A percentile compares a stretch with the other conserved stretches of the same genome.
Conservation (phyloP, 768 basidiomycete genomes). For the Suillus decipiens region DNA sequence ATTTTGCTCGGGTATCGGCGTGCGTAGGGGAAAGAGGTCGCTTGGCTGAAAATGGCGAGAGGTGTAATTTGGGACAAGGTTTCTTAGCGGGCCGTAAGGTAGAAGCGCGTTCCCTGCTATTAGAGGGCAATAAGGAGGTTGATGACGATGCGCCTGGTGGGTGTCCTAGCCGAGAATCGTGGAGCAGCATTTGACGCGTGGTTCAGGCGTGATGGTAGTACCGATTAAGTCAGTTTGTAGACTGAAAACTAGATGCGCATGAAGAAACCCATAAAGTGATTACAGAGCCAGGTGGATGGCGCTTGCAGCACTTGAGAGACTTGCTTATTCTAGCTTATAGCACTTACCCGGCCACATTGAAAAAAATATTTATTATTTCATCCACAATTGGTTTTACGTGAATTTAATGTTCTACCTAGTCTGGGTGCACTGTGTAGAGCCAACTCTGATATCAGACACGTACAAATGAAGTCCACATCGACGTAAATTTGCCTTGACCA, state of each 20-base stretch:
- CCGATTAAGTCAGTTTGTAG: too few species aligned
- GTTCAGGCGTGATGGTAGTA: neutral
- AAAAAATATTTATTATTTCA: too few species aligned
- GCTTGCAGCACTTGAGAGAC: too few species aligned
- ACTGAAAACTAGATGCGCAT: too few species aligned
- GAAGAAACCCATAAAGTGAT: too few species aligned
- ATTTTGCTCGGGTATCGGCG: neutral
- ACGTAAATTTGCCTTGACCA: constrained; percentile 1
- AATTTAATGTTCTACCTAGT: too few species aligned
- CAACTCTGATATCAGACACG: neutral
- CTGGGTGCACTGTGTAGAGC: too few species aligned
- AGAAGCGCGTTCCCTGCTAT: neutral
- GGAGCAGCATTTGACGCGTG: neutral
- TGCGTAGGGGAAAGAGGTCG: neutral
- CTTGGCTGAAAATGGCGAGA: neutral
- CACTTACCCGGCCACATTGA: too few species aligned
- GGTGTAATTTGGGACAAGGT: constrained; percentile 1
- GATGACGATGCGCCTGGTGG: neutral
- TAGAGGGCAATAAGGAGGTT: neutral
- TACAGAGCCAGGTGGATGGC: too few species aligned
- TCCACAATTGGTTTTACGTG: too few species aligned
- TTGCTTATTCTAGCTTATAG: neutral
- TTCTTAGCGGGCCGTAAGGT: neutral
- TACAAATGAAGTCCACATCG: neutral
- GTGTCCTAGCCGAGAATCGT: neutral